These are phyloP conservation scores for Fusarium newnesense DNA, from an alignment of 2,329 filamentous ascomycete genomes.

Conservation along the genomic window DNA sequence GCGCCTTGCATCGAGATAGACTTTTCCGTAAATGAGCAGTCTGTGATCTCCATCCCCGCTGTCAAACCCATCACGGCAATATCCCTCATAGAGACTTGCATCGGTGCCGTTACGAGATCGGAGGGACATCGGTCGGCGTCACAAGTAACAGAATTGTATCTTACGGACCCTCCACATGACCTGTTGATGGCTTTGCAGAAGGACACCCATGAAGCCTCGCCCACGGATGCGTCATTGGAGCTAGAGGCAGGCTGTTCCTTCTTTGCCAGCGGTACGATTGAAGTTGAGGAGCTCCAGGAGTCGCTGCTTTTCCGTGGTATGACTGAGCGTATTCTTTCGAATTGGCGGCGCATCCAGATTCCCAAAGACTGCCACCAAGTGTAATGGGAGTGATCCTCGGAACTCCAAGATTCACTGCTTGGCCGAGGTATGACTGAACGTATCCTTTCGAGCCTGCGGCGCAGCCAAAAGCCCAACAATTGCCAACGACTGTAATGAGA, in stretches of 20 bases:
- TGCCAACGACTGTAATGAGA: background rate
- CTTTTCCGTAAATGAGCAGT: background rate
- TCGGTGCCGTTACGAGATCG: background rate
- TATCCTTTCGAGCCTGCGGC: background rate
- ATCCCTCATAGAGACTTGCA: background rate
- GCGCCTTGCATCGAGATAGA: background rate
- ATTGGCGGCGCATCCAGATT: background rate
- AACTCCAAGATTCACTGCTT: background rate
- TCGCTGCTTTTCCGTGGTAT: background rate
- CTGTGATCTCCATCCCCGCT: background rate
- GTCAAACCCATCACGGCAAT: background rate
- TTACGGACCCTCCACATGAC: background rate
- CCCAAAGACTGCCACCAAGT: background rate
- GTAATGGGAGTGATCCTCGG: background rate
- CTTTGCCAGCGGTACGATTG: background rate
- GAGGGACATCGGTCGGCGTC: background rate
- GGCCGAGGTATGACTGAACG: background rate
- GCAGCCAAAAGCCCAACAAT: background rate
- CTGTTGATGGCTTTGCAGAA: background rate
- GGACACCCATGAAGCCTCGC: background rate
- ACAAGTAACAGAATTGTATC: background rate
- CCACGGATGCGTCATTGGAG: background rate
- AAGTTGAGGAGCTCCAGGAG: too few relatives aligned
- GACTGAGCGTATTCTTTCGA: too few relatives aligned
- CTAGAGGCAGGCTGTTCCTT: accelerated